Conservation (phyloP, 306 rosid species). For the Boehmeria nivea region DNA sequence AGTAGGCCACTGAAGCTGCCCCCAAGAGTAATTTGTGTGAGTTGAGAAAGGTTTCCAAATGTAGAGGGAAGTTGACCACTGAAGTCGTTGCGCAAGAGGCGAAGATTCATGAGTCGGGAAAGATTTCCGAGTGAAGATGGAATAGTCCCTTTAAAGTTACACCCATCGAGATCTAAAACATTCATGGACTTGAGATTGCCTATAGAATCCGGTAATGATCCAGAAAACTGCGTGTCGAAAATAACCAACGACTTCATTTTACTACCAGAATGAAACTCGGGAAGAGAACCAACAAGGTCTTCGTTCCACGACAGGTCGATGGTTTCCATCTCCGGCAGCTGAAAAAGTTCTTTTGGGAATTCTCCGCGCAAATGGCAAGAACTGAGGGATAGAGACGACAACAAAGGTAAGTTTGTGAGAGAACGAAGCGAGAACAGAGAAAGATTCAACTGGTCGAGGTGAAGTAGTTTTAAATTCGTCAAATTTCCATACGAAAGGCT, state of each 20-base stretch:
- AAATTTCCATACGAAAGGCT: too few relatives aligned
- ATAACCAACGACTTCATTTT: background rate
- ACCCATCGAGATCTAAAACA: background rate
- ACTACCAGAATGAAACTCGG: background rate
- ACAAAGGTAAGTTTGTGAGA: background rate
- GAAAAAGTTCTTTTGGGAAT: background rate
- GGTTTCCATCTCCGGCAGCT: background rate
- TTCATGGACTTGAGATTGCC: background rate
- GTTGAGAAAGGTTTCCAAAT: background rate
- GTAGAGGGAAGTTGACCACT: background rate
- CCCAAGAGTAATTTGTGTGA: background rate
- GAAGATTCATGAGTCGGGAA: background rate
- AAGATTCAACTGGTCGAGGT: background rate
- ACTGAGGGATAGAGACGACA: background rate
- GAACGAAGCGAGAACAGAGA: background rate
- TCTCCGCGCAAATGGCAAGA: background rate
- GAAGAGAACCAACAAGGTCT: conserved; percentile 1
- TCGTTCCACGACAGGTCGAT: background rate
- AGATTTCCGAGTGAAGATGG: background rate
- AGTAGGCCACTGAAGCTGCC: background rate
- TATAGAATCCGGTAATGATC: background rate
- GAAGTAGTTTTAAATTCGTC: background rate
- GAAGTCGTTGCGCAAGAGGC: background rate
- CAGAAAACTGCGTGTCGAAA: background rate
- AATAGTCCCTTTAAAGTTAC: background rate